phyloP scores from a whole-genome alignment of 2,329 filamentous ascomycete species.

The Talaromyces albobiverticillius region DNA sequence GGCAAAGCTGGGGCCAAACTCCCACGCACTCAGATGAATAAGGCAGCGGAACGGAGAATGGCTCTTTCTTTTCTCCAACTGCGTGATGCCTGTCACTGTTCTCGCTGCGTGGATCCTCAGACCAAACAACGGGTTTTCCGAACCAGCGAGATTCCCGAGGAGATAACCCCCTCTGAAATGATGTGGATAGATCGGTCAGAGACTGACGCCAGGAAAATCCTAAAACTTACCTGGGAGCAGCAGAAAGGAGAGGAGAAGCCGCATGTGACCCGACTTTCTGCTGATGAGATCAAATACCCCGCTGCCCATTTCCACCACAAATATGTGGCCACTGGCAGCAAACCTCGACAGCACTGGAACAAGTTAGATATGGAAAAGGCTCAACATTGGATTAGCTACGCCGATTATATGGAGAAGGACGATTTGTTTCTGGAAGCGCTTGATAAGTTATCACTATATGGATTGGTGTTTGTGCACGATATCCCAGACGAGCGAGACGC shows the following conservation, averaged over 20 bases:
- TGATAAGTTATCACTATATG: slow-evolving; percentile 60
- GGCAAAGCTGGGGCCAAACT: neutral
- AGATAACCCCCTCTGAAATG: slow-evolving; percentile 42
- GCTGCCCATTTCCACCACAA: neutral
- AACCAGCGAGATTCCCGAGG: slow-evolving; percentile 59
- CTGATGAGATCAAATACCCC: slow-evolving; percentile 11
- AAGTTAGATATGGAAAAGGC: slow-evolving; percentile 42
- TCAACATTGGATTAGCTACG: slow-evolving; percentile 61
- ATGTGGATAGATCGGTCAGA: slow-evolving; percentile 19
- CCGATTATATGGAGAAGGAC: slow-evolving; percentile 65
- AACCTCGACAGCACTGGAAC: slow-evolving; percentile 34
- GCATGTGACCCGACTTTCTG: slow-evolving; percentile 28
- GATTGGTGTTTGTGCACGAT: slow-evolving; percentile 72
- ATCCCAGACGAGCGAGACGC: slow-evolving; percentile 67
- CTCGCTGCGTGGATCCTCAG: slow-evolving; percentile 53
- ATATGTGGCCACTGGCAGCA: slow-evolving; percentile 23
- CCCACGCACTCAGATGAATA: neutral
- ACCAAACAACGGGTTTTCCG: slow-evolving; percentile 64
- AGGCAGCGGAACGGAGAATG: neutral
- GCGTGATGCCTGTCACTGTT: slow-evolving; percentile 57
- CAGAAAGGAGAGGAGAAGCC: slow-evolving; percentile 49
- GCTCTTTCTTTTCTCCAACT: slow-evolving; percentile 29
- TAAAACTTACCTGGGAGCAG: slow-evolving; percentile 64
- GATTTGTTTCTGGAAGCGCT: slow-evolving; percentile 61
- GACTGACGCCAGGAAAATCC: slow-evolving; percentile 29